phyloP scores from a whole-genome alignment of 495 filamentous ascomycete species.

The Platismatia glauca region DNA sequence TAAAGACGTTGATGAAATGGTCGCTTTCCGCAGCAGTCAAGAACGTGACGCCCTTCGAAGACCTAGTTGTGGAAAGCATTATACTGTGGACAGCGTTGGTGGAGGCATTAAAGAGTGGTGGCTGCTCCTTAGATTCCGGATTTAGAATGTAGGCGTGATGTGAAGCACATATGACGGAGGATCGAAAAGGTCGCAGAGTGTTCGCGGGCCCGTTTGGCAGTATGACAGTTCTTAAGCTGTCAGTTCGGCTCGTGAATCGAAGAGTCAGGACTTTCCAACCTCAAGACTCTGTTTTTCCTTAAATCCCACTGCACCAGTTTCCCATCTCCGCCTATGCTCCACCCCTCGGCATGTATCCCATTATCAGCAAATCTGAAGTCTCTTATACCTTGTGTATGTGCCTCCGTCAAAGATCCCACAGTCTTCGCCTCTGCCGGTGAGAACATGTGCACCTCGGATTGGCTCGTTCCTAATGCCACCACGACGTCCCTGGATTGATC shows the following conservation, averaged over 20 bases:
- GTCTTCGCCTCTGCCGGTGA: constrained; percentile 45
- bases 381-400: constrained; percentile 45
- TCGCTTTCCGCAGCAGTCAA: constrained; percentile 44
- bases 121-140: constrained; percentile 34
- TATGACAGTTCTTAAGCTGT: constrained; percentile 36
- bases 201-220: constrained; percentile 39
- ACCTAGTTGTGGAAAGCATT: constrained; percentile 33
- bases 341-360: constrained; percentile 37
- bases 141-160: constrained; percentile 46
- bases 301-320: constrained; percentile 55
- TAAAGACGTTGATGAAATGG: constrained; percentile 49
- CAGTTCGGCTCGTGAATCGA: constrained; percentile 14
- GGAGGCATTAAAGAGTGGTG: constrained; percentile 44
- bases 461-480: constrained; percentile 47
- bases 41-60: constrained; percentile 31
- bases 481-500: constrained; percentile 38
- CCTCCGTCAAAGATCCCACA: constrained; percentile 41
- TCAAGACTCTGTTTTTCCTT: constrained; percentile 36
- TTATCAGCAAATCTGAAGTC: constrained; percentile 49
- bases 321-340: constrained; percentile 53
- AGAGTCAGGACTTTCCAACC: constrained; percentile 29
- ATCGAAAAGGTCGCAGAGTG: constrained; percentile 31
- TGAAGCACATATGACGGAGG: constrained; percentile 47
- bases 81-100: constrained; percentile 45
- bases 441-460: constrained; percentile 46